Base-by-base conservation (phyloP, 352 stramenopile genomes). In the Globisporangium heterothallicum region DNA sequence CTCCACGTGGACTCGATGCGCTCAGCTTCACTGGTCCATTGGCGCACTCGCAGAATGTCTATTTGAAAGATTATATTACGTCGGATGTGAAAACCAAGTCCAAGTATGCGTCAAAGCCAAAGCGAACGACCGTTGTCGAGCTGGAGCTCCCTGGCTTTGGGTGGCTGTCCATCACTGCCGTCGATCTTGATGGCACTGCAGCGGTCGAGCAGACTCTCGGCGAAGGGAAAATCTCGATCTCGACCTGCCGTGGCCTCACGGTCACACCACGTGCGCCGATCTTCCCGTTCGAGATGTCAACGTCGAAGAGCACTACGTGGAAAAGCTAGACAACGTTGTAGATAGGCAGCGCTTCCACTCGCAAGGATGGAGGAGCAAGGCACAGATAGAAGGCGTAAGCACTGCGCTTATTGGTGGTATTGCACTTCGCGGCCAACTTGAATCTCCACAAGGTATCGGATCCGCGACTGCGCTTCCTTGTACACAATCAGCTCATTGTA, bases 211-310 rank as follows among this genome's bases (percentile, higher is more conserved):
- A 74, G 43, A 94, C 83, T 3, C 30, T 36, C 22, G 53, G 60
- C 8, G 61, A 84, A 18, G 78, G 55, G 10, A 84, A 78, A 40
- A 77, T 94, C 53, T 64, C 71, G 9, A 57, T 94, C 6, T 72
- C 69, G 47, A 85, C 78, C 9, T 89, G 76, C 36, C 68, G 74
- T 19, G 80, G 83, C 1, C 55, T 94, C 21, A 63, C 66, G 0
- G 77, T 89, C 34, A 51, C 68, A 12, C 73, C 78, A 6, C 80
- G 83, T 16, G 27, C 64, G 34, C 76, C 83, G 32, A 66, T 94
- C 8, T 92, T 92, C 53, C 83, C 83, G 14, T 92, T 74, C 51
- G 83, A 94, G 56, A 63, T 94, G 61, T 92, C 83, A 8, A 68
- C 63, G 18, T 88, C 80, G 2, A 94, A 88, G 61, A 89, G 72